A percentile compares a stretch with the other conserved stretches of the same genome.
Conservation (phyloP, 75 land plant species). For the Cunninghamia lanceolata region DNA sequence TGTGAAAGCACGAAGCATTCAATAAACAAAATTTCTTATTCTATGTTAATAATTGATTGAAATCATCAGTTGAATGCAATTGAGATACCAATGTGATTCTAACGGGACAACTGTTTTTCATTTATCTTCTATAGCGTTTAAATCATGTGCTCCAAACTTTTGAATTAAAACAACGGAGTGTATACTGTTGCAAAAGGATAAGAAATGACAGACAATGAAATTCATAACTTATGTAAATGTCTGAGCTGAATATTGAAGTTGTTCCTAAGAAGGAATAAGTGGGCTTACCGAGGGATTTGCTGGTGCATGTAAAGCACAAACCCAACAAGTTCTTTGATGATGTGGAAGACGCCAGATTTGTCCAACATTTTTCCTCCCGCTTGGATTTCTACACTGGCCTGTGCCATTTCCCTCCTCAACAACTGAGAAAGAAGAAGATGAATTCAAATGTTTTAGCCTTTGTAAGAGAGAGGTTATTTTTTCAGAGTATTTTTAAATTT, state of each 20-base stretch:
- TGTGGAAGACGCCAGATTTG: conserved; percentile 36
- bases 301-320: conserved; percentile 71
- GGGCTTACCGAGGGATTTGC: conserved; percentile 62
- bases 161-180: too few relatives aligned
- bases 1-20: neutral
- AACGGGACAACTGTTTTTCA: too few relatives aligned
- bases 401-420: conserved; percentile 25
- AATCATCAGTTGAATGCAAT: too few relatives aligned
- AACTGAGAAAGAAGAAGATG: neutral
- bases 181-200: neutral
- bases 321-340: conserved; percentile 45
- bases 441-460: neutral
- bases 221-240: neutral
- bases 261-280: neutral
- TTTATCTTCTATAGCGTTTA: too few relatives aligned
- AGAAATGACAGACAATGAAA: neutral
- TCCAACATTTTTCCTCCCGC: conserved; percentile 22
- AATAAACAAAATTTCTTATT: too few relatives aligned
- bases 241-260: neutral
- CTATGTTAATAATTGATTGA: too few relatives aligned
- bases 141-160: too few relatives aligned
- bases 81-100: neutral
- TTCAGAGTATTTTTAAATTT: too few relatives aligned
- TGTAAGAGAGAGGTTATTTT: neutral
- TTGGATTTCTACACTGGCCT: conserved; percentile 31